Conservation (phyloP, 2,329 filamentous ascomycete genomes). For the Phyllosticta capitalensis region DNA sequence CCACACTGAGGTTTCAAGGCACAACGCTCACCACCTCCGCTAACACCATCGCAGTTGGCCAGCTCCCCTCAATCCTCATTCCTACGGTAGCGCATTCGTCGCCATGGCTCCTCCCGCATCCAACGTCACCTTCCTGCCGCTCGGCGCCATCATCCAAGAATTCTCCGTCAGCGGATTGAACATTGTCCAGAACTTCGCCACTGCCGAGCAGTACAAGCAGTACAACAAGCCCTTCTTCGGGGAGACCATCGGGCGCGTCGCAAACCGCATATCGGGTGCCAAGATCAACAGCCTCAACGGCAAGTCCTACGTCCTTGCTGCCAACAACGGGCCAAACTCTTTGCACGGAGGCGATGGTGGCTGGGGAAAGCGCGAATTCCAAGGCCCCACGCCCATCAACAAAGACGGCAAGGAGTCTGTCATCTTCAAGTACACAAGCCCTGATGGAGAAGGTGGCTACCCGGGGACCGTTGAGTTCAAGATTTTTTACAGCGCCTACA, state of each 20-base stretch:
- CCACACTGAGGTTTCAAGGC: conserved; percentile 1
- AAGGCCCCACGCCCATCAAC: conserved; percentile 55
- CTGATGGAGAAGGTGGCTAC: conserved; percentile 80
- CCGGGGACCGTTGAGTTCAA: conserved; percentile 73
- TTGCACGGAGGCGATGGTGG: conserved; percentile 48
- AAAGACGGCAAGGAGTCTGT: conserved; percentile 34
- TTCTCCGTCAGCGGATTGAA: conserved; percentile 69
- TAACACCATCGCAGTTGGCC: background rate
- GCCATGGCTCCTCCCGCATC: conserved; percentile 6
- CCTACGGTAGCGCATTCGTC: background rate
- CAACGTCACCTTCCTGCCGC: conserved; percentile 49
- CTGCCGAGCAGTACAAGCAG: conserved; percentile 61
- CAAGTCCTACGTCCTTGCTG: conserved; percentile 57
- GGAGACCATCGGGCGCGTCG: conserved; percentile 76
- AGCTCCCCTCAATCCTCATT: background rate
- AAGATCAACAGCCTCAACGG: conserved; percentile 64
- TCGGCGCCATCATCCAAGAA: conserved; percentile 72
- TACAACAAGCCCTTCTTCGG: conserved; percentile 79
- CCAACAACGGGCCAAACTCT: conserved; percentile 70
- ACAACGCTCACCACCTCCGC: background rate
- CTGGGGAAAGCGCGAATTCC: conserved; percentile 73
- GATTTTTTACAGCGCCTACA: conserved; percentile 69
- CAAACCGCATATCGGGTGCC: conserved; percentile 71
- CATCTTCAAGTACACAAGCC: conserved; percentile 49
- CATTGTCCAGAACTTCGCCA: conserved; percentile 81